A percentile compares a stretch with the other conserved stretches of the same genome.
phyloP scores from a whole-genome alignment of 352 stramenopile species.

The Peronospora belbahrii region DNA sequence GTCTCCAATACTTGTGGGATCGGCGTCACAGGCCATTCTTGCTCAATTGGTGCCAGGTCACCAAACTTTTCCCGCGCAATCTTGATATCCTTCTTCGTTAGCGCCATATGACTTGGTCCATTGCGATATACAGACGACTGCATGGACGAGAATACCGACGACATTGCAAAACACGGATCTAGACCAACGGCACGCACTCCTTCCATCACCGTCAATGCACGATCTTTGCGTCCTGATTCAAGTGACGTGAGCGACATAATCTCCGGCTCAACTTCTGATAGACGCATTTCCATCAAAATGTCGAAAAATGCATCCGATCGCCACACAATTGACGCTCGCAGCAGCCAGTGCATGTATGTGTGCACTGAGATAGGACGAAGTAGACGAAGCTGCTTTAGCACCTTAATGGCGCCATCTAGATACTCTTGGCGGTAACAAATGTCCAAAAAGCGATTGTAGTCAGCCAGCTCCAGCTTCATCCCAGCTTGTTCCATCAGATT shows the following conservation, averaged over 20 bases:
- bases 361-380: slow-evolving; percentile 53
- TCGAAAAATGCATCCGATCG: slow-evolving; percentile 79
- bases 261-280: slow-evolving; percentile 69
- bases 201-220: slow-evolving; percentile 83
- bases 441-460: slow-evolving; percentile 64
- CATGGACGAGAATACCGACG: slow-evolving; percentile 77
- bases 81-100: slow-evolving; percentile 43
- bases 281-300: slow-evolving; percentile 80
- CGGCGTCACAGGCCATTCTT: slow-evolving; percentile 68
- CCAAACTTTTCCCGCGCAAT: slow-evolving; percentile 55
- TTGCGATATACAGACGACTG: slow-evolving; percentile 66
- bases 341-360: slow-evolving; percentile 82
- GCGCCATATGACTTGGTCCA: slow-evolving; percentile 38
- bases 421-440: slow-evolving; percentile 78
- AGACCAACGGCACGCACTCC: slow-evolving; percentile 73
- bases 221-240: slow-evolving; percentile 76
- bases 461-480: slow-evolving; percentile 40
- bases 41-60: slow-evolving; percentile 36
- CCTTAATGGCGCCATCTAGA: slow-evolving; percentile 65
- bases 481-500: slow-evolving; percentile 58
- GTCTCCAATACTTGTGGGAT: slow-evolving; percentile 81
- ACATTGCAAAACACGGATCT: slow-evolving; percentile 83
- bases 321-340: slow-evolving; percentile 73
- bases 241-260: slow-evolving; percentile 82
- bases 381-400: slow-evolving; percentile 70